Evolutionary conservation across 805 yeast genomes (phyloP).

Genomic region (Saccharomycopsis schoenii): DNA sequence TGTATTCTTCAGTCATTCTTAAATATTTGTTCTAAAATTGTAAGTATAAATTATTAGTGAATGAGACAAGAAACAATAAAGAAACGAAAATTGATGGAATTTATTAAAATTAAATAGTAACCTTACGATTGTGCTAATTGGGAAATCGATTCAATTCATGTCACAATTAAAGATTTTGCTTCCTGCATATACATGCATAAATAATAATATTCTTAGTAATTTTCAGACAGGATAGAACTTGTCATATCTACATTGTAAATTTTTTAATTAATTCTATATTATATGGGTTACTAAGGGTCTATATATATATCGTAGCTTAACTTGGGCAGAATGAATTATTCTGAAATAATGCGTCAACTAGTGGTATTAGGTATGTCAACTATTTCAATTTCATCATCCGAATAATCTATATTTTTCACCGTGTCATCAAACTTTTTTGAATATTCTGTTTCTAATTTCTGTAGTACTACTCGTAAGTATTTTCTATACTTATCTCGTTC

Average conservation of each 20-base stretch:
- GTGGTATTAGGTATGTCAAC: constrained; percentile 5
- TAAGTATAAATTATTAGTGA: no score
- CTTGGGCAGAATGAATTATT: background rate
- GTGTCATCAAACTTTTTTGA: constrained; percentile 8
- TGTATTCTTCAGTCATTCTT: background rate
- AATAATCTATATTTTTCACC: constrained; percentile 17
- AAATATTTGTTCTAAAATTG: no score
- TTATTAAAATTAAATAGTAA: no score
- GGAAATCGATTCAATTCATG: background rate
- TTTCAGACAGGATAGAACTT: background rate
- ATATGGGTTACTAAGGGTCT: background rate
- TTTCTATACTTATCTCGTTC: constrained; percentile 24
- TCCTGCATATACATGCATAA: background rate
- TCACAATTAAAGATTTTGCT: background rate
- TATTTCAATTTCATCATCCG: constrained; percentile 18
- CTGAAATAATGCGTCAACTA: background rate
- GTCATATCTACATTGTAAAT: background rate
- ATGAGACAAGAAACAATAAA: background rate
- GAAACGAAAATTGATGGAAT: no score
- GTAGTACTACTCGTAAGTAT: constrained; percentile 19
- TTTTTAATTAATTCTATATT: background rate
- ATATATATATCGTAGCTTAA: background rate
- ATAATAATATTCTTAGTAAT: background rate
- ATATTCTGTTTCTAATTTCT: constrained; percentile 19
- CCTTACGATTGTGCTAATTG: no score